Evolutionary conservation across 805 yeast genomes (phyloP).

Genomic region (Ogataea degrootiae): DNA sequence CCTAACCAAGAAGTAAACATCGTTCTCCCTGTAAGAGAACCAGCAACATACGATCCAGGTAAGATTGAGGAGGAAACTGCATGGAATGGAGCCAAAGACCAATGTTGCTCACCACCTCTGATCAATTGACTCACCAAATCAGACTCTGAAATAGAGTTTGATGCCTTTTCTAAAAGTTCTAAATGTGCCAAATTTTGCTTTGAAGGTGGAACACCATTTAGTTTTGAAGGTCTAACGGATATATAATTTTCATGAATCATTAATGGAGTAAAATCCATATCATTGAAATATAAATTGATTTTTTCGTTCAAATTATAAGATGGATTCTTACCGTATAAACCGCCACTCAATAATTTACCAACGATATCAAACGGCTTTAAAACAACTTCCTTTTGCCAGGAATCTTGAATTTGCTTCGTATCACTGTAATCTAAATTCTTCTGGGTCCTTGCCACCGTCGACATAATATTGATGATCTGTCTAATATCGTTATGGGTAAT

Average conservation of each 20-base stretch:
- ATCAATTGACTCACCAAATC: constrained; percentile 79
- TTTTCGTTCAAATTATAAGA: constrained; percentile 69
- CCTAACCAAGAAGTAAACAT: constrained; percentile 87
- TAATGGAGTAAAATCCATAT: constrained; percentile 88
- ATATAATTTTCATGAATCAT: constrained; percentile 96
- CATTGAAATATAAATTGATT: constrained; percentile 86
- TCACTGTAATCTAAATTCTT: constrained; percentile 58
- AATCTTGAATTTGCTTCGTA: constrained; percentile 52
- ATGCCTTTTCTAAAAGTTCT: constrained; percentile 66
- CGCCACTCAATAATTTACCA: constrained; percentile 58
- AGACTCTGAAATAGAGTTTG: constrained; percentile 80
- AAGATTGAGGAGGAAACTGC: constrained; percentile 80
- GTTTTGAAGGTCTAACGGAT: constrained; percentile 49
- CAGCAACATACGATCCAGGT: constrained; percentile 74
- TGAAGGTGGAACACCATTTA: constrained; percentile 17
- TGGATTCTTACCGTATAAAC: constrained; percentile 49
- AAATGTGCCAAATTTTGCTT: constrained; percentile 48
- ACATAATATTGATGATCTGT: constrained; percentile 84
- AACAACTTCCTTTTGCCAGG: constrained; percentile 89
- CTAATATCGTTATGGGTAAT: constrained; percentile 89
- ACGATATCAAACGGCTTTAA: constrained; percentile 90
- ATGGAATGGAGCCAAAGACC: constrained; percentile 91
- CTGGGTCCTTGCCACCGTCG: constrained; percentile 76
- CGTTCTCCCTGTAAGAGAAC: constrained; percentile 61
- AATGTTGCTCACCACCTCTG: constrained; percentile 87